Base-by-base conservation (phyloP, 2,329 filamentous ascomycete species). In the Ophiocordyceps camponoti-rufipedis region DNA sequence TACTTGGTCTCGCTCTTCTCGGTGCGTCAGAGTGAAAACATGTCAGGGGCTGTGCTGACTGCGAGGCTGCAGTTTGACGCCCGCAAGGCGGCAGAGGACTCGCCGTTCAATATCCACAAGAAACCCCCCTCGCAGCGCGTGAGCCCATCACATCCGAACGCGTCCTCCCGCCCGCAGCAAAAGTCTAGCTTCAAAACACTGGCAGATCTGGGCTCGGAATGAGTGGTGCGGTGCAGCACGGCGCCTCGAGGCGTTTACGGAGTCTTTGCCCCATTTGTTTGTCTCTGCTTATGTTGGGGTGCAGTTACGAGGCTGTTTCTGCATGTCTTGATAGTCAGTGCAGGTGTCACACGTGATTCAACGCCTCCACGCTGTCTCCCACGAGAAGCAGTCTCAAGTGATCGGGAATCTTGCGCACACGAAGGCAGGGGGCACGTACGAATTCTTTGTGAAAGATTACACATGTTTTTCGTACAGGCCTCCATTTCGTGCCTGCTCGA, bases 1-100 rank as follows among this genome's bases (percentile, higher is more conserved):
- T 82, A 81, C 55, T 58, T 81, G 41, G 66, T 67, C 8, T 78
- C 74, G 4, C 59, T 82, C n/a, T 69, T 81, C 51, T 71, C 75
- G 56, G 74, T 71, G 64, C 47, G 72, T 67, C n/a, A 18, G 45
- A 32, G 42, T 29, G 31, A 49, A 16, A 48, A 50, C 12, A 23
- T 23, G 23, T 5, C 5, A 5, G 32, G 23, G 5, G 5, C 5
- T n/a, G 18, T 28, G 40, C 19, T 42, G 19, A 45, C 16, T 43
- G 38, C 45, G 19, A 45, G 53, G 7, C 6, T 14, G 9, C 28
- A 78, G 69, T 68, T 80, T 46, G 77, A 81, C 54, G 70, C 74
- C 0, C 78, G 78, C 58, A 73, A 71, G 53, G 66, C 75, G 3
- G 77, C 75, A 3, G 71, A 78, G 58, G 67, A 64, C 42, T 80